Conservation (phyloP, 2,329 filamentous ascomycete species). For the Exophiala oligosperma region DNA sequence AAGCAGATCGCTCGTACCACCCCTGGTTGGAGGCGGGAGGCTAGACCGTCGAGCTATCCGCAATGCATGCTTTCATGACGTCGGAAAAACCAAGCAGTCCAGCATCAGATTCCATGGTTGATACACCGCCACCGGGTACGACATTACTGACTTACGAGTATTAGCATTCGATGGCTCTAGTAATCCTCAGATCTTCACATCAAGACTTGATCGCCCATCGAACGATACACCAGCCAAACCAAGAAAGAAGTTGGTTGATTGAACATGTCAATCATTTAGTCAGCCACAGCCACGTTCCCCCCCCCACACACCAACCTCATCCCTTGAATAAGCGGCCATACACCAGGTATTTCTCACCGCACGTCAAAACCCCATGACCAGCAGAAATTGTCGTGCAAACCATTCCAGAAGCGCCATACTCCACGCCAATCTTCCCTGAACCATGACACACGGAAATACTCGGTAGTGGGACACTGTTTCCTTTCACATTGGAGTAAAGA, state of each 20-base stretch:
- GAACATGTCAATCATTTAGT: too few relatives aligned
- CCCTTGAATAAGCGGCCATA: not conserved
- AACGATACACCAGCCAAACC: too few relatives aligned
- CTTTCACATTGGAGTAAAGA: not conserved
- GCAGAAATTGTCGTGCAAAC: slow-evolving; percentile 1
- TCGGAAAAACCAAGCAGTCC: not conserved
- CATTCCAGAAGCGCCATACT: not conserved
- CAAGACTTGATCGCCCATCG: too few relatives aligned
- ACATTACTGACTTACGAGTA: too few relatives aligned
- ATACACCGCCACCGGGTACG: not conserved
- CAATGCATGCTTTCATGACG: slow-evolving; percentile 19
- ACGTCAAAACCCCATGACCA: slow-evolving; percentile 15
- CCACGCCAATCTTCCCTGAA: not conserved
- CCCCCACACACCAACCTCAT: not conserved
- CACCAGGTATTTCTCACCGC: not conserved
- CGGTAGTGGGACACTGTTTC: not conserved
- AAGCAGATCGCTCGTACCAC: not conserved
- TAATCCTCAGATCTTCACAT: too few relatives aligned
- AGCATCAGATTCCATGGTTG: not conserved
- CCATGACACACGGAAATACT: too few relatives aligned
- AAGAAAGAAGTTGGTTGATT: not conserved
- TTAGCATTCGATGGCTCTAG: too few relatives aligned
- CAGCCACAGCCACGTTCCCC: too few relatives aligned
- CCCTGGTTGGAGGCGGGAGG: not conserved
- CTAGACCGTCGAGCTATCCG: slow-evolving; percentile 4